Conservation (phyloP, 805 yeast species). For the Nakazawaea ishiwadae region DNA sequence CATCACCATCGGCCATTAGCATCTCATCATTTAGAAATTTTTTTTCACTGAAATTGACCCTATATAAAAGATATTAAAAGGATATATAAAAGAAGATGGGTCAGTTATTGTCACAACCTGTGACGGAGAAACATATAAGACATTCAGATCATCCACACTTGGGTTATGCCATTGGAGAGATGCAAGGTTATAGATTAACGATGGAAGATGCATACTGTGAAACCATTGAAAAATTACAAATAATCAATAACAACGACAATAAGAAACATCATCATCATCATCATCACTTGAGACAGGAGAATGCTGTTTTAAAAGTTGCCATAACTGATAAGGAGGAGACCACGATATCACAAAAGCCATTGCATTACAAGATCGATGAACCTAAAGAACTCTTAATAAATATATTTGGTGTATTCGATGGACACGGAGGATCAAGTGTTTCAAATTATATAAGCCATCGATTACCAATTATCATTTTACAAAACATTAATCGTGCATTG, state of each 20-base stretch:
- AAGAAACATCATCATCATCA: neutral
- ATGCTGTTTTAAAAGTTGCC: neutral
- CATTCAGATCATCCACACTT: conserved; percentile 36
- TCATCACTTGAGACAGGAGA: neutral
- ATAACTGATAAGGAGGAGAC: neutral
- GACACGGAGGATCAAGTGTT: conserved; percentile 72
- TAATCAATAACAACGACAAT: neutral
- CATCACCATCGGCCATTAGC: too few species aligned
- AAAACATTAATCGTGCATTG: conserved; percentile 18
- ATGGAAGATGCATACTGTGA: conserved; percentile 74
- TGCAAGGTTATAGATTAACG: conserved; percentile 72
- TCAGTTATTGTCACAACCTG: conserved; percentile 68
- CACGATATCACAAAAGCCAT: neutral
- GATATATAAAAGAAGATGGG: conserved; percentile 44
- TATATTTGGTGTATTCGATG: conserved; percentile 74
- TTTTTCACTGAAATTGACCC: too few species aligned
- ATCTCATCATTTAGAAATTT: too few species aligned
- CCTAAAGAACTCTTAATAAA: conserved; percentile 20
- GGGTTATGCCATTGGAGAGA: conserved; percentile 62
- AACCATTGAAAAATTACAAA: conserved; percentile 13
- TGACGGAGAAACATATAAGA: conserved; percentile 60
- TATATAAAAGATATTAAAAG: neutral
- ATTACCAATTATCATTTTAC: conserved; percentile 34
- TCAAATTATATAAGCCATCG: conserved; percentile 47
- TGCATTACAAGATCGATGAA: conserved; percentile 6